Percentiles rank a stretch among this genome's conserved stretches.
These are phyloP conservation scores for Lachancea sp. DNA, from an alignment of 805 yeast species.

Conservation along the genomic window DNA sequence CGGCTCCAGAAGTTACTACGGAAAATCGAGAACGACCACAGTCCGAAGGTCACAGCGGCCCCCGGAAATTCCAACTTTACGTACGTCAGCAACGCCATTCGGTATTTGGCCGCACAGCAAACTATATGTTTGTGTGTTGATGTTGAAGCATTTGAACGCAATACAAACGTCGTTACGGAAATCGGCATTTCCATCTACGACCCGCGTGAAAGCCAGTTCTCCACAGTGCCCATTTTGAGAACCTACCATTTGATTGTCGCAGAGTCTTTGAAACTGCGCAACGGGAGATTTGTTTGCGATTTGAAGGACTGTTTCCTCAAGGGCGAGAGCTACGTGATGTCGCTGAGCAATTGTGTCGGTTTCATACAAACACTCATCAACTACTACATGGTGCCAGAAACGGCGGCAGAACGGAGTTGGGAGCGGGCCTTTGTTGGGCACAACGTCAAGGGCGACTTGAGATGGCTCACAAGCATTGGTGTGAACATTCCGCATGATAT, in stretches of 20 bases:
- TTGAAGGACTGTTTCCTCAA: constrained; percentile 45
- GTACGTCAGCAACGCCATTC: constrained; percentile 20
- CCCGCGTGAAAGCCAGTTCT: constrained; percentile 39
- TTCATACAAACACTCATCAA: constrained; percentile 41
- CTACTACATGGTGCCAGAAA: constrained; percentile 35
- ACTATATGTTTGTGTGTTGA: constrained; percentile 44
- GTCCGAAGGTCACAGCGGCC: constrained; percentile 20
- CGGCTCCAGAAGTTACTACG: constrained; percentile 13
- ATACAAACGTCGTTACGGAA: constrained; percentile 43
- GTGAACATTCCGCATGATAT: constrained; percentile 37
- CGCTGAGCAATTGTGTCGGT: constrained; percentile 32
- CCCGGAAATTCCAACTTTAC: constrained; percentile 19
- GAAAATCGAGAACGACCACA: constrained; percentile 17
- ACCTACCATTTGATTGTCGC: constrained; percentile 41
- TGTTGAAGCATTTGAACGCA: constrained; percentile 50
- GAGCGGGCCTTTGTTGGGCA: constrained; percentile 52
- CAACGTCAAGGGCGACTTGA: constrained; percentile 47
- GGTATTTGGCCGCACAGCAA: constrained; percentile 18
- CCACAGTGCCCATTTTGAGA: constrained; percentile 37
- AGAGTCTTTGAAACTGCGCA: constrained; percentile 39
- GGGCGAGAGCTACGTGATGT: constrained; percentile 43
- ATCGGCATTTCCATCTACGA: constrained; percentile 53
- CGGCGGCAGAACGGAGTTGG: constrained; percentile 24
- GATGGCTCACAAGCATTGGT: constrained; percentile 44
- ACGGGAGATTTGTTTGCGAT: constrained; percentile 51